phyloP scores from a whole-genome alignment of 345 rosid genomes.

The Pugionium dolabratum region DNA sequence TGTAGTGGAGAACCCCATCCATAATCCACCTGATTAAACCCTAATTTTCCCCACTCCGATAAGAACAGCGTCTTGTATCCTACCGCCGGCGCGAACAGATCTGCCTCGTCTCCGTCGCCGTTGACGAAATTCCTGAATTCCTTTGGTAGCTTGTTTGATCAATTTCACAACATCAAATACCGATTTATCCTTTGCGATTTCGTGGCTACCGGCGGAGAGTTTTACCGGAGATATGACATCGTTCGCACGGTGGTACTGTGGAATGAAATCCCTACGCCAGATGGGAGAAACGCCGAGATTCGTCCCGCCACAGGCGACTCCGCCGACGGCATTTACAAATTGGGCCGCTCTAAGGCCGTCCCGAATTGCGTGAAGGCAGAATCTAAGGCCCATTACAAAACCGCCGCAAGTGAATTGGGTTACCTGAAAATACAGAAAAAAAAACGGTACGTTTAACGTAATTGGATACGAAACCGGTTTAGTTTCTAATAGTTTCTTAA shows the following conservation, averaged over 20 bases:
- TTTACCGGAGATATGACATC: conserved; percentile 38
- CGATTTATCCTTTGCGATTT: conserved; percentile 38
- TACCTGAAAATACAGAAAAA: conserved; percentile 45
- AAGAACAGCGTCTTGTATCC: conserved; percentile 56
- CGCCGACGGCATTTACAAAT: conserved; percentile 64
- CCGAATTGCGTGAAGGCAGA: conserved; percentile 53
- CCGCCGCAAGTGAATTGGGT: conserved; percentile 69
- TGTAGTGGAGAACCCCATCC: conserved; percentile 63
- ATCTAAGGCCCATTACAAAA: conserved; percentile 61
- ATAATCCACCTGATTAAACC: conserved; percentile 64
- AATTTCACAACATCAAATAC: conserved; percentile 46
- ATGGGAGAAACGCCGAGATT: conserved; percentile 45
- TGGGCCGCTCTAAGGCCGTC: conserved; percentile 82
- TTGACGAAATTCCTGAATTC: conserved; percentile 47
- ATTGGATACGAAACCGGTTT: background rate
- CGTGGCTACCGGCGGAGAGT: conserved; percentile 39
- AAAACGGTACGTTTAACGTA: background rate
- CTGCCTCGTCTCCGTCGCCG: conserved; percentile 56
- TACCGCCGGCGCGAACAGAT: conserved; percentile 60
- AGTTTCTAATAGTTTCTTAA: background rate
- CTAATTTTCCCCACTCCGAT: conserved; percentile 67
- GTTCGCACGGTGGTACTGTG: conserved; percentile 10
- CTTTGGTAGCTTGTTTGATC: conserved; percentile 49
- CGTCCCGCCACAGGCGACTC: conserved; percentile 50
- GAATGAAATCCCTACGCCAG: conserved; percentile 37